These are phyloP conservation scores for Adiantum capillusveneris DNA, from an alignment of 75 land plant species.

Conservation along the genomic window DNA sequence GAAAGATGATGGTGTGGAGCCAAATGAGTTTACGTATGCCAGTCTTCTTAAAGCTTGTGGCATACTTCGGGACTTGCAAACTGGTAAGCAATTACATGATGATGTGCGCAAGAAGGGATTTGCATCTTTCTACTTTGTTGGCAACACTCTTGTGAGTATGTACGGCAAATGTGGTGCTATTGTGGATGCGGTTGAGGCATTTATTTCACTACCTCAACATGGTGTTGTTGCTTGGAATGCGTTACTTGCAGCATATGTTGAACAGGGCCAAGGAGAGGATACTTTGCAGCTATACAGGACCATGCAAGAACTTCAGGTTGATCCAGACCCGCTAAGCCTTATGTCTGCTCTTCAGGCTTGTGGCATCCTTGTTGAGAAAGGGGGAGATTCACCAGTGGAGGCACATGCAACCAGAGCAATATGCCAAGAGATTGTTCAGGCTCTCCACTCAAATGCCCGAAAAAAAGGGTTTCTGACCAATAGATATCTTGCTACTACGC, in stretches of 20 bases:
- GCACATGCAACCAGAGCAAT: background rate
- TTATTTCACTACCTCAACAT: background rate
- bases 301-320: constrained; percentile 26
- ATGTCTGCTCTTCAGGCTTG: constrained; percentile 19
- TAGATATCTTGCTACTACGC: background rate
- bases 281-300: constrained; percentile 17
- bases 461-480: background rate
- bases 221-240: constrained; percentile 13
- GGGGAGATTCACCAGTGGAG: background rate
- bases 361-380: constrained; percentile 6
- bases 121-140: constrained; percentile 5
- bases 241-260: constrained; percentile 11
- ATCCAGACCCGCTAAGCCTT: constrained; percentile 25
- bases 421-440: background rate
- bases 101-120: constrained; percentile 2
- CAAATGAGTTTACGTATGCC: constrained; percentile 6
- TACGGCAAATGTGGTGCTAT: constrained; percentile 12
- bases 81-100: constrained; percentile 8
- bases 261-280: constrained; percentile 7
- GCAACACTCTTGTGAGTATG: constrained; percentile 9
- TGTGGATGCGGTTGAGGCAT: background rate
- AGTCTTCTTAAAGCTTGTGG: constrained; percentile 15
- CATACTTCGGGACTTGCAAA: background rate
- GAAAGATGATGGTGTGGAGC: constrained; percentile 5
- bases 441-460: constrained; percentile 1